Evolutionary conservation across 441 rosid genomes (phyloP), one percentile per base, ranked within the genome.

Genomic region (Adansonia rubrostipa): DNA sequence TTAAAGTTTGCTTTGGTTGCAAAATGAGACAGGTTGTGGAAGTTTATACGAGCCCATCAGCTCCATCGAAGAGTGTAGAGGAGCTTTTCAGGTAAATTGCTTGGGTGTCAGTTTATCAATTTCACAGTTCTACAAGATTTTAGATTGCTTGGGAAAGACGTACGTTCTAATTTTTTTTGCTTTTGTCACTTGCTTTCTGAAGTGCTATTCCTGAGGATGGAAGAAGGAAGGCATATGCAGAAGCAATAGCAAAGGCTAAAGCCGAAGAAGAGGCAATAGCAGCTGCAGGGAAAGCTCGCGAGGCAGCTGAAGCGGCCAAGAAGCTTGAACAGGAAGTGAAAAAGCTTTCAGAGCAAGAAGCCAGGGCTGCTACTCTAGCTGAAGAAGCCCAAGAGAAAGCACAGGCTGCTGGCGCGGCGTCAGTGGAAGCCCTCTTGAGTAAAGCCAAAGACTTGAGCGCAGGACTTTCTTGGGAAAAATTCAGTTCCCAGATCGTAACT

Each of bases 191-290:
- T 51, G 70, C 45, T 70, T 78, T 74, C 8, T 64, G 44, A 19
- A 96, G 99, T 83, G 88, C 82, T 53, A 92, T 96, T 76, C 95
- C 95, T 8, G 95, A 92, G 88, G 99, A 96, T 61, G 89, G 88
- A 75, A 94, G 99, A 82, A 92, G 98, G 82, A 87, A 89, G 76
- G 86, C 82, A 4, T 94, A 92, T 67, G 91, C 92, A 58, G 97
- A 87, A 67, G 86, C 83, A 6, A 67, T 87, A 42, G 94, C 96
- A n/a, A 90, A 82, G 85, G 95, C 78, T 50, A 86, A 84, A 83
- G 96, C 92, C 0, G 97, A 91, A 83, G 92, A 90, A 81, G 92
- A 87, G 79, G 93, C 92, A 48, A 84, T 22, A 64, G 0, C 36
- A 19, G 93, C 95, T 4, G 92, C 89, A 1, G 89, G 87, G 86